phyloP scores from a whole-genome alignment of 2,329 filamentous ascomycete genomes.

The Calonectria multiphialidica region DNA sequence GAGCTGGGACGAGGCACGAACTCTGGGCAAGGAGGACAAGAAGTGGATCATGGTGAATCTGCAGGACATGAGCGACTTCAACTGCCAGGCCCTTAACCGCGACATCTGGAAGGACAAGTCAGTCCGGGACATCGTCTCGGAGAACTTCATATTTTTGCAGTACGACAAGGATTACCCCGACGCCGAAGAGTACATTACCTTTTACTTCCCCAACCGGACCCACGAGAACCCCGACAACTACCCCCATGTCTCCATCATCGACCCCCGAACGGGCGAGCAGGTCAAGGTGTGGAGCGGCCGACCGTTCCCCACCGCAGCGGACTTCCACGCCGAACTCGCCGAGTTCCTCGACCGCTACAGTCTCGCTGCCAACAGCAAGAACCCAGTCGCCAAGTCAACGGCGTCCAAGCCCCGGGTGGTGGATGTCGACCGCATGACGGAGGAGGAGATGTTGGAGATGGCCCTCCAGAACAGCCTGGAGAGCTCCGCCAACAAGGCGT shows the following conservation, averaged over 20 bases:
- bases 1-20: constrained; percentile 86
- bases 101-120: constrained; percentile 94
- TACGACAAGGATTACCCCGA: constrained; percentile 88
- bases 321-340: constrained; percentile 91
- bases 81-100: constrained; percentile 92
- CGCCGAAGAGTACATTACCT: constrained; percentile 85
- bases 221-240: constrained; percentile 90
- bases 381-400: constrained; percentile 80
- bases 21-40: constrained; percentile 86
- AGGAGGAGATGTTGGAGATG: constrained; percentile 97
- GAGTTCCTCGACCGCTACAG: constrained; percentile 99
- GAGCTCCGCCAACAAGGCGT: constrained; percentile 53
- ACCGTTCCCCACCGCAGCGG: constrained; percentile 79
- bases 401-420: constrained; percentile 76
- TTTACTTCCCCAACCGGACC: constrained; percentile 81
- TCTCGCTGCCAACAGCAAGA: constrained; percentile 87
- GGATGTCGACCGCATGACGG: constrained; percentile 90
- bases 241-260: constrained; percentile 95
- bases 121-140: constrained; percentile 83
- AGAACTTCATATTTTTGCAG: constrained; percentile 97
- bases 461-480: constrained; percentile 90
- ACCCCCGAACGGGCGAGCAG: constrained; percentile 95
- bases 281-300: constrained; percentile 95
- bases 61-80: constrained; percentile 92
- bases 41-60: constrained; percentile 98